Evolutionary conservation across 176 grass and related monocot species (phyloP), one percentile per base, ranked within the genome.

Genomic region (Tillandsia leiboldiana): DNA sequence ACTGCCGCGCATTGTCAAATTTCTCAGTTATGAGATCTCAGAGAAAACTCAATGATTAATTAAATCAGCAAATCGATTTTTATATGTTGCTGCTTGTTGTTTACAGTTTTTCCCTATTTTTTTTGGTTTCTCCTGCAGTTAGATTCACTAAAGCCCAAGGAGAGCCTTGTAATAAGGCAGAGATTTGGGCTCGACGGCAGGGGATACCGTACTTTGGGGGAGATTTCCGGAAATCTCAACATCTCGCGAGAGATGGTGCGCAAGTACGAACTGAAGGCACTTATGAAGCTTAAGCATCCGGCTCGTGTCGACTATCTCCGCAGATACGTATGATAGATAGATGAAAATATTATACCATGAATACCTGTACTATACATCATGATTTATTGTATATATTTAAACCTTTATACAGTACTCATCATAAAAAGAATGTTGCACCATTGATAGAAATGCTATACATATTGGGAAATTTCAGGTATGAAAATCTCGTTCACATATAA

Each of bases 241-340:
- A 96, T 96, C 71, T 92, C 93, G 0, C 82, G 86, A 74, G 88
- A 96, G 69, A 92, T 92, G 93, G 93, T 89, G 10, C 80, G 93
- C 65, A 92, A 96, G 76, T 73, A 96, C 66, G 93, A 96, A 81
- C 63, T 96, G 69, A 96, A 96, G 86, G 93, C 88, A 24, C 82
- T 96, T 20, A 91, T 96, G 81, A 96, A 96, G 86, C 89, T 96
- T 63, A 96, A 92, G 53, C 93, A 96, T 75, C 93, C 93, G 1
- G 77, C 88, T 0, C 71, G 93, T 9, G 83, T 96, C 14, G 88
- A 92, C 1, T 96, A 96, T 78, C 80, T 96, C 12, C 83, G 88
- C 65, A 84, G 84, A 73, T 84, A 92, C 73, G 70, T 96, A 69
- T 91, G 83, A 96, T 20, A 14, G 1, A 13, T 63, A 5, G 24